Evolutionary conservation across 495 filamentous ascomycete genomes (phyloP).

Genomic region (Xylaria grammica): DNA sequence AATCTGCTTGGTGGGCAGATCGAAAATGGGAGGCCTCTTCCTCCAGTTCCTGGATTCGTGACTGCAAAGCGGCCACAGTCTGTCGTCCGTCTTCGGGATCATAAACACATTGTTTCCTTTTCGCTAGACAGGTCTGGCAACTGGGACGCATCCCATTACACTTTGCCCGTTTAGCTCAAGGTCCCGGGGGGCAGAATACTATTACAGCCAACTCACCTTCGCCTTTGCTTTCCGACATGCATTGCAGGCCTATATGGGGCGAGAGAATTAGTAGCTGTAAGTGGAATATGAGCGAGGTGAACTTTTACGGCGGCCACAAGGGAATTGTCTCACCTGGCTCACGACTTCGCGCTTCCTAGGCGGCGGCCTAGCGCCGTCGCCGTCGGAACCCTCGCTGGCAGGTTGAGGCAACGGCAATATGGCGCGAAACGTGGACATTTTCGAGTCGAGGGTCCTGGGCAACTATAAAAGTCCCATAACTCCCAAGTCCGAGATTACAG

Average conservation of each 20-base stretch:
- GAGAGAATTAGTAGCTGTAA: not conserved
- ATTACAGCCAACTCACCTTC: not conserved
- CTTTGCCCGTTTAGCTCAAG: not conserved
- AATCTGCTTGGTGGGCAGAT: not conserved
- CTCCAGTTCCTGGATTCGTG: not conserved
- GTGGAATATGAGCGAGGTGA: no score
- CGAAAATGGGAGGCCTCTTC: not conserved
- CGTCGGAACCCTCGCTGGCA: no score
- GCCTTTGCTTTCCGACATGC: constrained; percentile 10
- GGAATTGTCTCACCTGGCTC: not conserved
- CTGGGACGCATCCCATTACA: not conserved
- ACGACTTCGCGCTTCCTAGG: not conserved
- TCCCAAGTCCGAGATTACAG: no score
- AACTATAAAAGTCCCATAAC: no score
- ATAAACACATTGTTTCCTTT: not conserved
- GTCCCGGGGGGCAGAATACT: no score
- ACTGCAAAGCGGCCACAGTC: not conserved
- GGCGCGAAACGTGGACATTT: not conserved
- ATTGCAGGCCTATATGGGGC: not conserved
- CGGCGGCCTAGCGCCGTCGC: not conserved
- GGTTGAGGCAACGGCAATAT: not conserved
- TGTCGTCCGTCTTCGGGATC: not conserved
- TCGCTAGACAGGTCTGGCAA: not conserved
- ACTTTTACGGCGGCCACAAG: no score
- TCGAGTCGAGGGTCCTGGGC: no score